Evolutionary conservation across 805 yeast genomes (phyloP), one percentile per base, ranked within the genome.

Genomic region (Candida lessepsii): DNA sequence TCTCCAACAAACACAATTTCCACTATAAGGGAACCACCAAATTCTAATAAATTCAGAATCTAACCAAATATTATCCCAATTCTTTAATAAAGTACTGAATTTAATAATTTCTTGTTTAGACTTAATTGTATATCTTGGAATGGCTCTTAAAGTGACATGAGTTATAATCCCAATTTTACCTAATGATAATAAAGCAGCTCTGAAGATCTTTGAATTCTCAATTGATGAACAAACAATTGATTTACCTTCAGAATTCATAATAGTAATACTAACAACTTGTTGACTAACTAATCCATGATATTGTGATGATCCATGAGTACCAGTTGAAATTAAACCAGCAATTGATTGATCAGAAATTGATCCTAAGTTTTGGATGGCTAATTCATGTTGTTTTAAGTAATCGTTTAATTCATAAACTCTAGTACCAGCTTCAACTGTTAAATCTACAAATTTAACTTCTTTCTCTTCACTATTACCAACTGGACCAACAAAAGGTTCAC

Each of bases 1-100:
- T 56, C 95, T 78, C 97, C 98, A 91, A 35, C 89, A 68, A 23
- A 89, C 80, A 68, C 96, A 86, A 55, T 83, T 83, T 37, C 79
- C 77, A 13, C 93, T 73, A 61, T 91, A 93, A 1, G 99, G 98
- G 62, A 85, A 93, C 98, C 98, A 93, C 97, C 98, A 91, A 36
- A 89, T 78, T 48, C 98, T 78, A 33, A 89, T 83, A 56, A 80
- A 91, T 64, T 91, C 99, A n/a, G 88, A 75, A 34, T 87, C 80
- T 3, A 86, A 78, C 96, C 97, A 91, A 32, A 91, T 62, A 10
- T 71, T 70, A 49, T 84, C 87, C 88, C 95, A 88, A 45, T 78
- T 70, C 10, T 70, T 65, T 50, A 91, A 62, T 17, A 91, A 65
- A 5, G 87, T 78, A 17, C 83, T 84, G 54, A 91, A 88, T 19